phyloP scores from a whole-genome alignment of 2,329 filamentous ascomycete species.

The Fusarium pseudocircinatum region DNA sequence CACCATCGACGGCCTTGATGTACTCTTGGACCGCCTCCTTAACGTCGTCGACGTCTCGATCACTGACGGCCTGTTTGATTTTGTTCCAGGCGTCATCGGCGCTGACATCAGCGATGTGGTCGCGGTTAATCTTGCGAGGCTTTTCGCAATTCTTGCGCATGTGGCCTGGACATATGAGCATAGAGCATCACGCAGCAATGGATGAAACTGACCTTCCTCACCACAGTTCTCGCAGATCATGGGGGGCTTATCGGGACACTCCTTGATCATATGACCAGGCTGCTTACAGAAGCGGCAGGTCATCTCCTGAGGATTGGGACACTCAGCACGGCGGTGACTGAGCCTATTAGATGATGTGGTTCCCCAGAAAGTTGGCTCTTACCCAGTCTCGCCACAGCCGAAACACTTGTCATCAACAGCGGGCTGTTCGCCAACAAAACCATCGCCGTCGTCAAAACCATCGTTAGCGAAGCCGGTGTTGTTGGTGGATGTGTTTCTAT shows the following conservation, averaged over 20 bases:
- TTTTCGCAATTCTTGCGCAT: slow-evolving; percentile 64
- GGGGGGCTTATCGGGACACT: slow-evolving; percentile 70
- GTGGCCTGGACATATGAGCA: slow-evolving; percentile 59
- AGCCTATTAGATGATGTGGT: not conserved
- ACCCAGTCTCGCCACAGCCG: slow-evolving; percentile 51
- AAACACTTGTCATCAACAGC: slow-evolving; percentile 44
- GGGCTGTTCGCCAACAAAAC: slow-evolving; percentile 2
- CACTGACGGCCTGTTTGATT: slow-evolving; percentile 61
- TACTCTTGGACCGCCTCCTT: slow-evolving; percentile 70
- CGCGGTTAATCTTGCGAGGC: slow-evolving; percentile 67
- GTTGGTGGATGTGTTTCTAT: slow-evolving; percentile 7
- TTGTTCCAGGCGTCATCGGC: slow-evolving; percentile 68
- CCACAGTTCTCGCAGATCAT: slow-evolving; percentile 69
- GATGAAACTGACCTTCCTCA: slow-evolving; percentile 60
- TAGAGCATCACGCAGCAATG: not conserved
- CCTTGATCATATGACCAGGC: slow-evolving; percentile 64
- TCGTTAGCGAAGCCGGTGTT: not conserved
- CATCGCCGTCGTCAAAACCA: slow-evolving; percentile 6
- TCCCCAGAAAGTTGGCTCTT: not conserved
- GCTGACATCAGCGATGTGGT: slow-evolving; percentile 57
- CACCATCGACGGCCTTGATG: slow-evolving; percentile 64
- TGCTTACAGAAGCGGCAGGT: slow-evolving; percentile 59
- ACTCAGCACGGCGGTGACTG: slow-evolving; percentile 49
- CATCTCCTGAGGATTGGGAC: slow-evolving; percentile 46
- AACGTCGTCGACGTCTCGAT: slow-evolving; percentile 69